Conservation (phyloP, 106 monocot genomes). For the Dioscorea zingiberensis region DNA sequence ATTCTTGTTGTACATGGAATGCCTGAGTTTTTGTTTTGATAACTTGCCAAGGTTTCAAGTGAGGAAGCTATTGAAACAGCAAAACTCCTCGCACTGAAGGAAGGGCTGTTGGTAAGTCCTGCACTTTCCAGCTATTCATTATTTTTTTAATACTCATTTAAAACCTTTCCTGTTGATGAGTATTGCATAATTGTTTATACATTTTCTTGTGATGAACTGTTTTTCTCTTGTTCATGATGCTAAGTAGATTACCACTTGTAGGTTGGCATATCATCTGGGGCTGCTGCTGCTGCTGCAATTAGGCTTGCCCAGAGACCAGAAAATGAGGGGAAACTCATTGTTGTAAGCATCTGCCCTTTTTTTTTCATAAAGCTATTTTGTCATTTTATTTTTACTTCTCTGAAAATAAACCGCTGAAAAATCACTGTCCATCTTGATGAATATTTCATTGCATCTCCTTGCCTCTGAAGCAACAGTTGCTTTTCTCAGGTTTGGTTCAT, state of each 20-base stretch:
- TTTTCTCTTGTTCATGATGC: not conserved
- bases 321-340: conserved; percentile 76
- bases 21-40: not conserved
- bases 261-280: conserved; percentile 93
- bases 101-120: conserved; percentile 84
- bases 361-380: too few relatives aligned
- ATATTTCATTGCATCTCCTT: too few relatives aligned
- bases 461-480: too few relatives aligned
- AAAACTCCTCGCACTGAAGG: conserved; percentile 79
- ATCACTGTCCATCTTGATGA: too few relatives aligned
- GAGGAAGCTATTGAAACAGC: conserved; percentile 83
- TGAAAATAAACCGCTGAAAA: too few relatives aligned
- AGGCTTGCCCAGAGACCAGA: conserved; percentile 68
- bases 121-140: not conserved
- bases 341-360: conserved; percentile 44
- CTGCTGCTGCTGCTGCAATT: conserved; percentile 82
- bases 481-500: too few relatives aligned
- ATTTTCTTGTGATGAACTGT: not conserved
- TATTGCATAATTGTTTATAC: not conserved
- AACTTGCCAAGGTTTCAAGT: conserved; percentile 57
- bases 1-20: not conserved
- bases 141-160: too few relatives aligned
- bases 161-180: not conserved
- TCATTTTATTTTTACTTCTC: too few relatives aligned
- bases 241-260: conserved; percentile 4